These are phyloP conservation scores for Daldinia bambusicola DNA, from an alignment of 495 filamentous ascomycete genomes.

Conservation along the genomic window DNA sequence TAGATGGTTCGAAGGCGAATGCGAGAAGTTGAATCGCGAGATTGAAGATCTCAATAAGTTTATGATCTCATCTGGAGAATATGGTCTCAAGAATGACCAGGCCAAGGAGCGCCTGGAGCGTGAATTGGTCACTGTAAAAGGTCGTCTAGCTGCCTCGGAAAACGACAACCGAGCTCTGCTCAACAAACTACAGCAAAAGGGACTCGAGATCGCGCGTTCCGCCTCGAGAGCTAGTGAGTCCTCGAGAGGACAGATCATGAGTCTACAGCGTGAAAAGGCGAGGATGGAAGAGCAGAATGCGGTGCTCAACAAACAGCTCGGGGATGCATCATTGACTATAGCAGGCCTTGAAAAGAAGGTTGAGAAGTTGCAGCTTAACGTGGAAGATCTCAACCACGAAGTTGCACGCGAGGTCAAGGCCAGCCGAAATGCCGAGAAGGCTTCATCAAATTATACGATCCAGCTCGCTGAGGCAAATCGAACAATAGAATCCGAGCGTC, in stretches of 20 bases:
- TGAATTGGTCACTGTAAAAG: constrained; percentile 92
- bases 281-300: constrained; percentile 86
- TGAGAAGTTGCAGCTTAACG: constrained; percentile 86
- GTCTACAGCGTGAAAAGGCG: constrained; percentile 83
- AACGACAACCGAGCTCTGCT: constrained; percentile 96
- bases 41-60: constrained; percentile 84
- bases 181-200: constrained; percentile 98
- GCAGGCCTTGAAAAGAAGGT: constrained; percentile 93
- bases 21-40: constrained; percentile 74
- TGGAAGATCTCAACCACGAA: constrained; percentile 96
- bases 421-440: constrained; percentile 90
- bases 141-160: constrained; percentile 89
- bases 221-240: constrained; percentile 86
- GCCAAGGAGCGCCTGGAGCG: constrained; percentile 92
- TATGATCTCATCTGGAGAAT: constrained; percentile 87
- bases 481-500: constrained; percentile 88
- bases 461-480: constrained; percentile 91
- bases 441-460: constrained; percentile 79
- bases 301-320: constrained; percentile 84
- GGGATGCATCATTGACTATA: constrained; percentile 84
- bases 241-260: constrained; percentile 78
- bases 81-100: constrained; percentile 86
- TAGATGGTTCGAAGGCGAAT: constrained; percentile 79
- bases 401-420: constrained; percentile 89
- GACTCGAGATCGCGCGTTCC: constrained; percentile 92